Percentiles rank a stretch among this genome's conserved stretches.
Evolutionary conservation across 2,329 filamentous ascomycete genomes (phyloP).

Genomic region (Paecilomyces dactylethromorphus): DNA sequence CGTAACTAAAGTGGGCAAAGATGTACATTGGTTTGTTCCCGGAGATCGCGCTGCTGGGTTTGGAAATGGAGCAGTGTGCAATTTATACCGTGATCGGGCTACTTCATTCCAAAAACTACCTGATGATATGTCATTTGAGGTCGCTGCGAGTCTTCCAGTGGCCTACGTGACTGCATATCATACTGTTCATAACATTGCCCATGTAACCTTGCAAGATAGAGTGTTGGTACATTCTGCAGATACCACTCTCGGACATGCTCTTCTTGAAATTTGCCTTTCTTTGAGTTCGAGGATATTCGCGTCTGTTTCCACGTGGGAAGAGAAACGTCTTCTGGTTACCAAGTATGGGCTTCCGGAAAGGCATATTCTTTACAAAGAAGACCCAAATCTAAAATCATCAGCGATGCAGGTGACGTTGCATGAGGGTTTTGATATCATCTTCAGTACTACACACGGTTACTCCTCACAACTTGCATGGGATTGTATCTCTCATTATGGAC

Average conservation of each 20-base stretch:
- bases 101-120: conserved; percentile 15
- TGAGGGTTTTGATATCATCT: conserved; percentile 9
- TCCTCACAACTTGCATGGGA: conserved; percentile 8
- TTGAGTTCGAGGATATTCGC: conserved; percentile 7
- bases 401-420: conserved; percentile 3
- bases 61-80: conserved; percentile 10
- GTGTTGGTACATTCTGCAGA: conserved; percentile 24
- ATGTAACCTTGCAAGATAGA: conserved; percentile 10
- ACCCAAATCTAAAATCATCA: conserved; percentile 1
- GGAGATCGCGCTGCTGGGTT: conserved; percentile 20
- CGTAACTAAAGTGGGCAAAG: conserved; percentile 12
- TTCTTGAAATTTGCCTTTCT: conserved; percentile 12
- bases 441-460: conserved; percentile 5
- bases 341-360: conserved; percentile 7
- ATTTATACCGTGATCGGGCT: conserved; percentile 9
- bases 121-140: conserved; percentile 12
- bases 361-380: conserved; percentile 6
- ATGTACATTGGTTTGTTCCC: conserved; percentile 7
- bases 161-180: conserved; percentile 17
- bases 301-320: conserved; percentile 4
- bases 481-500: conserved; percentile 18
- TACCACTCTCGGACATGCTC: conserved; percentile 15
- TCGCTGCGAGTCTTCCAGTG: conserved; percentile 15
- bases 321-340: conserved; percentile 6
- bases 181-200: conserved; percentile 11